Evolutionary conservation across 1,284 basidiomycete genomes (phyloP).

Genomic region (Malassezia equina): DNA sequence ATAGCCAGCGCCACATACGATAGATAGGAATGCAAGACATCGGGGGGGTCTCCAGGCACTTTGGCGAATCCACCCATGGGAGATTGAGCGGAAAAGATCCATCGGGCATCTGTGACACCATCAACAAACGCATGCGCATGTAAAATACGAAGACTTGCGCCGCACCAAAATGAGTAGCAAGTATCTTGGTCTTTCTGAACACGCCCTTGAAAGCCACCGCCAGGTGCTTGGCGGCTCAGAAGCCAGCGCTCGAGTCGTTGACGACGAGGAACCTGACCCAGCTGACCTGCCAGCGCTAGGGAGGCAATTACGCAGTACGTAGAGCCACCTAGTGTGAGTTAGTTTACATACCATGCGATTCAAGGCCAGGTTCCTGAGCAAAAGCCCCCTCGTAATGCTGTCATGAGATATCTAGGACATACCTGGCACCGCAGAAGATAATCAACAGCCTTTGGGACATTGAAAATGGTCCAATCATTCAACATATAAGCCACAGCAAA

Average conservation of each 20-base stretch:
- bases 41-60: constrained; percentile 31
- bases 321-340: constrained; percentile 60
- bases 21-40: constrained; percentile 42
- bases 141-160: constrained; percentile 24
- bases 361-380: constrained; percentile 66
- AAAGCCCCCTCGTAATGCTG: constrained; percentile 90
- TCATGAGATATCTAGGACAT: constrained; percentile 63
- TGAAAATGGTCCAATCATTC: constrained; percentile 64
- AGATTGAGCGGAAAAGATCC: constrained; percentile 32
- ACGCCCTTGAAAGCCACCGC: constrained; percentile 16
- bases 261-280: neutral
- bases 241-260: constrained; percentile 15
- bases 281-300: constrained; percentile 54
- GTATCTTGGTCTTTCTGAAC: constrained; percentile 22
- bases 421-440: constrained; percentile 53
- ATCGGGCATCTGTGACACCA: constrained; percentile 20
- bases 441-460: constrained; percentile 55
- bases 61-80: constrained; percentile 39
- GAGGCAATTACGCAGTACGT: constrained; percentile 82
- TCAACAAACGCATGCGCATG: constrained; percentile 24
- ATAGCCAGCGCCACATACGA: constrained; percentile 31
- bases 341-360: constrained; percentile 56
- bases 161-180: constrained; percentile 47
- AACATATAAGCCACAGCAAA: constrained; percentile 70
- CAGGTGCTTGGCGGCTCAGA: constrained; percentile 11